phyloP scores from a whole-genome alignment of 2,329 filamentous ascomycete genomes.

The Chrysoporthe cubensis region DNA sequence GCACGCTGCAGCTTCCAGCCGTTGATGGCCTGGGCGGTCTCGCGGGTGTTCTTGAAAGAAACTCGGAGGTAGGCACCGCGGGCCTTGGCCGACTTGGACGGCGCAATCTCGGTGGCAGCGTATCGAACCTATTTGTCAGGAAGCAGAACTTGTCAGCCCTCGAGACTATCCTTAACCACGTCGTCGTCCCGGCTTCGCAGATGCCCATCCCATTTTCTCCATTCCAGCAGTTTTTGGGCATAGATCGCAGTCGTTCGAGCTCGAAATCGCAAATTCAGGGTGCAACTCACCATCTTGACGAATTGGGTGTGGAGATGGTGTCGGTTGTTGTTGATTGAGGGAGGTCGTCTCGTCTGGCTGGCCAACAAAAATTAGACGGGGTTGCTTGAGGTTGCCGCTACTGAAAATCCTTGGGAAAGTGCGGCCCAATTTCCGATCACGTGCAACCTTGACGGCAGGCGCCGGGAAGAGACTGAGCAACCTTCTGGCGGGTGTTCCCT shows the following conservation, averaged over 20 bases:
- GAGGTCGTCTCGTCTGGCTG: constrained; percentile 21
- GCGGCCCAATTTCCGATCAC: constrained; percentile 13
- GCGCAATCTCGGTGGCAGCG: constrained; percentile 85
- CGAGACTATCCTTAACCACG: constrained; percentile 6
- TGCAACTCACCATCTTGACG: constrained; percentile 30
- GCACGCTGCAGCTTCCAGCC: constrained; percentile 98
- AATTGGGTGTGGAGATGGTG: constrained; percentile 29
- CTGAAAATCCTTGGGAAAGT: constrained; percentile 17
- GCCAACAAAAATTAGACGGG: constrained; percentile 12
- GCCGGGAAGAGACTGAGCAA: background rate
- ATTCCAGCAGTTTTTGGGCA: constrained; percentile 16
- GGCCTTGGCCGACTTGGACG: constrained; percentile 93
- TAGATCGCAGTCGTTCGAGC: constrained; percentile 10
- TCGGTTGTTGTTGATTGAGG: constrained; percentile 27
- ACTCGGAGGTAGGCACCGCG: constrained; percentile 99
- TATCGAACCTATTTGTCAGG: constrained; percentile 76
- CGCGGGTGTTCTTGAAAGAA: constrained; percentile 99
- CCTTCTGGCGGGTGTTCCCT: background rate
- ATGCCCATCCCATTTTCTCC: constrained; percentile 18
- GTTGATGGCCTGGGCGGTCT: constrained; percentile 99
- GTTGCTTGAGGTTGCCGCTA: constrained; percentile 9
- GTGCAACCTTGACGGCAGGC: constrained; percentile 7
- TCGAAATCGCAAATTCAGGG: constrained; percentile 24
- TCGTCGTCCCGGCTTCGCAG: constrained; percentile 1
- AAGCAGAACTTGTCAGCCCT: constrained; percentile 25